Base-by-base conservation (phyloP, 306 rosid genomes). In the Benincasa hispida region DNA sequence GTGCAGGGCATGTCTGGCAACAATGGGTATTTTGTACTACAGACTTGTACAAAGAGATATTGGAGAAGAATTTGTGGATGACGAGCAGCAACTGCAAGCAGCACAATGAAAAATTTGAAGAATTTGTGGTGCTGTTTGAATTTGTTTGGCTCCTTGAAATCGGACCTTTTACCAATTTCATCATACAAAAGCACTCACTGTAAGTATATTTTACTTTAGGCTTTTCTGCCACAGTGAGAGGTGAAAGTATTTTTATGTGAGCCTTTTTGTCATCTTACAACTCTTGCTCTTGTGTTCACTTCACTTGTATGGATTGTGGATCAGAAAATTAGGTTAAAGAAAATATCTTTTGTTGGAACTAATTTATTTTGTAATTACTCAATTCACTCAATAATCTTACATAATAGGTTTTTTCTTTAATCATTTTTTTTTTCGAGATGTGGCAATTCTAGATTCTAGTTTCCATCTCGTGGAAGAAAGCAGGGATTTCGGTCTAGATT, bases 1-100 rank as follows among this genome's bases (percentile, higher is more conserved):
- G 55, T 87, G 89, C 91, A 95, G 99, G 99, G 99, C 99, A 28
- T 95, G 98, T 79, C 82, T 95, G 97, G 98, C 99, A 69, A 95
- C 99, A 13, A 95, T 95, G 98, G 99, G 97, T 61, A 95, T 95
- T 83, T 85, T 95, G 89, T 92, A 95, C 86, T 95, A 95, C 93
- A 95, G 99, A 87, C 91, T 95, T 67, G 96, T 78, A 68, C 98
- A 95, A 82, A 76, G 89, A 63, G 97, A 89, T 78, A 79, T 89
- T 5, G 93, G 85, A 74, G 92, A 88, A 27, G 96, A 92, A 62
- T 72, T 77, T 75, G 79, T 80, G 18, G 88, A 82, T 10, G 90
- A 79, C 0, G 97, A 90, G 84, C 88, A 82, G 81, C 86, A 85
- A 81, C 79, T 39, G 73, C 54, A 72, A 84, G 35, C 45, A 57